Evolutionary conservation across 2,329 filamentous ascomycete species (phyloP), one percentile per base, ranked within the genome.

Genomic region (Stachybotrys chartarum): DNA sequence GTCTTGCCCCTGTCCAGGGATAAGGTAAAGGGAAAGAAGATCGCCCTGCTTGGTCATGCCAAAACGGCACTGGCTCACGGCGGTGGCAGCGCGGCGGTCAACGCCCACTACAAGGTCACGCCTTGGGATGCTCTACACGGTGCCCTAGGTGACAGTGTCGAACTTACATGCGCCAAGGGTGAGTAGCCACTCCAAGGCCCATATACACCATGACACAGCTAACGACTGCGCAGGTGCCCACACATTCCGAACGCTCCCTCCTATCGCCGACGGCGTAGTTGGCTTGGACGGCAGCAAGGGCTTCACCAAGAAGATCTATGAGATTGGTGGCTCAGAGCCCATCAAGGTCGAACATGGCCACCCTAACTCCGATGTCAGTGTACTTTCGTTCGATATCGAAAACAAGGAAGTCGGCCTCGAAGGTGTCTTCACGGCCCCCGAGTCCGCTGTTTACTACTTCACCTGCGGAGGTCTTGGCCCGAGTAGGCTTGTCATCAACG

Each of bases 1-100:
- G 67, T 85, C 12, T 70, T 87, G 16, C 84, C 84, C 4, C 78
- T 87, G 60, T 73, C 79, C 3, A 65, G 60, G 39, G 64, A 66
- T 1, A 64, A 64, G 56, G 55, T 68, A 18, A 64, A 64, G 56
- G 67, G 66, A 39, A 70, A 68, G 55, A 68, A 63, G 54, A 63
- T 70, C 54, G 66, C 67, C 30, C 51, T 72, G 7, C 60, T 73
- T 44, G 69, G 70, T 1, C 65, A 71, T 31, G 63, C 69, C 51
- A 71, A 70, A 56, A 63, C 60, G 24, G 65, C 68, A 7, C 59
- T 71, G 7, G 67, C 68, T 30, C 67, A 69, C n/a, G 71, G 71
- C 10, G 70, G 71, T n/a, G 71, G 71, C 7, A 72, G 69, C 49
- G 70, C 71, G 2, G 65, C 65, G 8, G 62, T 72, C 48, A 67